These are phyloP conservation scores for Didymella exigua DNA, from an alignment of 2,329 filamentous ascomycete species.

Conservation along the genomic window DNA sequence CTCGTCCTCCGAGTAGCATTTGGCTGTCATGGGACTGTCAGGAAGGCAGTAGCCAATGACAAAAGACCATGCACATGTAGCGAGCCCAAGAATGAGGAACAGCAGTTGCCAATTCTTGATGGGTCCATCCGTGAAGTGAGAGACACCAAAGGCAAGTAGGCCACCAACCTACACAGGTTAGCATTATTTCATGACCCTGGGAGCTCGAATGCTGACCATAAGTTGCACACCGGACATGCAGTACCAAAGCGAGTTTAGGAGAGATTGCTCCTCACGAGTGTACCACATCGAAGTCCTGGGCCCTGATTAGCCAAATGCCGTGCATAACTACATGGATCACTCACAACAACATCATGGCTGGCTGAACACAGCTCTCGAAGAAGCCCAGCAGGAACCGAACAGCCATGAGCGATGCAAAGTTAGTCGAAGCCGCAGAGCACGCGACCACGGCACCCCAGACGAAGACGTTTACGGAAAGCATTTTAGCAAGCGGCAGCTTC, in stretches of 20 bases:
- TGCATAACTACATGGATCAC: too few relatives aligned
- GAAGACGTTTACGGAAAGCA: background rate
- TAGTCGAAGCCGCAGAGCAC: background rate
- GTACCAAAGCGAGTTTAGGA: background rate
- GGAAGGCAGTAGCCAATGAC: background rate
- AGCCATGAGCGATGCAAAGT: background rate
- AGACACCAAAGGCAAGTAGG: background rate
- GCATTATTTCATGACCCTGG: background rate
- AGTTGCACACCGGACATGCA: background rate
- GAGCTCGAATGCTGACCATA: background rate
- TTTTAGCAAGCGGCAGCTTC: background rate
- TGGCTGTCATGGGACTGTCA: background rate
- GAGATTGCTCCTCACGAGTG: background rate
- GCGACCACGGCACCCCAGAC: background rate
- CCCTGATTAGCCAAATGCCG: too few relatives aligned
- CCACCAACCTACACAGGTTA: background rate
- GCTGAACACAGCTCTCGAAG: background rate
- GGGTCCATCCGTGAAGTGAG: background rate
- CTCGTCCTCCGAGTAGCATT: background rate
- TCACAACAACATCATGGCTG: background rate
- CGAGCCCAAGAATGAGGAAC: background rate
- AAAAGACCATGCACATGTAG: background rate
- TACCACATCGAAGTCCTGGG: constrained; percentile 3
- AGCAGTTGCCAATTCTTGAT: background rate
- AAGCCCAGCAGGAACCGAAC: background rate